These are phyloP conservation scores for Trypanosoma melophagium DNA, from an alignment of 208 protist species.

Conservation along the genomic window DNA sequence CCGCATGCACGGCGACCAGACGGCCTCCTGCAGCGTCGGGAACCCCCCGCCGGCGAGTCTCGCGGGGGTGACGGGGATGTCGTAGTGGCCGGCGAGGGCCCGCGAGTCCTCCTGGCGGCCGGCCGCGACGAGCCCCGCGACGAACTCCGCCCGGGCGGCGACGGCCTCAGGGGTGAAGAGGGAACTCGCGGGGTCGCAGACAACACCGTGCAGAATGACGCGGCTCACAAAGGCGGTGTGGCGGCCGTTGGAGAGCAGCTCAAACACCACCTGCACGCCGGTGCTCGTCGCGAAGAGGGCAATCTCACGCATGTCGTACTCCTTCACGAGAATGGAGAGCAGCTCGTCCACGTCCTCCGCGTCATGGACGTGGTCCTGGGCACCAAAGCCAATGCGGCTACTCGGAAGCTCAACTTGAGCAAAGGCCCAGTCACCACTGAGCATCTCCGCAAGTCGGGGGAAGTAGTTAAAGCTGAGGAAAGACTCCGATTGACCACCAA, in stretches of 20 bases:
- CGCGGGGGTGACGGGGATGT: constrained; percentile 68
- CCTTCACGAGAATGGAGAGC: constrained; percentile 39
- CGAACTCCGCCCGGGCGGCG: constrained; percentile 33
- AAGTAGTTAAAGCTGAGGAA: constrained; percentile 72
- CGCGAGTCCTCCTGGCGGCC: constrained; percentile 48
- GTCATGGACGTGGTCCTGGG: constrained; percentile 56
- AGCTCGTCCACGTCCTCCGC: constrained; percentile 76
- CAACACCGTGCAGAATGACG: constrained; percentile 69
- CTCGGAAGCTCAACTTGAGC: constrained; percentile 68
- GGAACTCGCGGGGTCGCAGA: constrained; percentile 31
- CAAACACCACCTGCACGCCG: constrained; percentile 69
- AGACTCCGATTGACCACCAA: constrained; percentile 67
- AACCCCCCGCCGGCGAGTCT: constrained; percentile 44
- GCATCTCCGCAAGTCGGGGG: constrained; percentile 31
- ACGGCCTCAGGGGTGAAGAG: constrained; percentile 41
- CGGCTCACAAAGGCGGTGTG: constrained; percentile 44
- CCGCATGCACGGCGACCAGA: constrained; percentile 59
- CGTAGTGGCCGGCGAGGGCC: constrained; percentile 53
- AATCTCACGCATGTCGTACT: constrained; percentile 59
- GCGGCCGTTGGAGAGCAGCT: constrained; percentile 39
- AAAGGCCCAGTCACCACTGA: constrained; percentile 50
- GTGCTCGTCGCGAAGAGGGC: constrained; percentile 73
- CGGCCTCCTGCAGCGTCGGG: constrained; percentile 71
- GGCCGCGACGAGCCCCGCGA: constrained; percentile 35
- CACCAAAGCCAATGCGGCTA: constrained; percentile 53